Evolutionary conservation across 352 stramenopile species (phyloP).

Genomic region (Globisporangium abappressorium): DNA sequence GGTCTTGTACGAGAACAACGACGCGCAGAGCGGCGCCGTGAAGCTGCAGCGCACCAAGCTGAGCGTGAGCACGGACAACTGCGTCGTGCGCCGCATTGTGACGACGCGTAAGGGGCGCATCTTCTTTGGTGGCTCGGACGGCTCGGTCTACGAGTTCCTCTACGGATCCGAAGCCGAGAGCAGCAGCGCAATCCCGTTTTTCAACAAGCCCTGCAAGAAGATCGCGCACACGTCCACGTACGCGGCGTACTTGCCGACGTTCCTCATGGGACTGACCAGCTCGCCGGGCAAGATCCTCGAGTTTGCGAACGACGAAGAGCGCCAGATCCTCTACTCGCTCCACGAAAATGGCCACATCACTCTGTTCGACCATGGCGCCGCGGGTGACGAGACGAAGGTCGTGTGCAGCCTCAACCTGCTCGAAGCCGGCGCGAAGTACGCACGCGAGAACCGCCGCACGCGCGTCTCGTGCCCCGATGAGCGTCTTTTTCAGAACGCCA

Average conservation of each 20-base stretch:
- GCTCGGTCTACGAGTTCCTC: conserved; percentile 92
- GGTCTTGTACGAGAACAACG: conserved; percentile 71
- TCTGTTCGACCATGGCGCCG: conserved; percentile 65
- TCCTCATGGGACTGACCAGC: conserved; percentile 73
- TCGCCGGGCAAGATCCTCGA: conserved; percentile 83
- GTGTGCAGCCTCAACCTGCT: conserved; percentile 72
- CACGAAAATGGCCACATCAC: conserved; percentile 74
- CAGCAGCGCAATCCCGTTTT: conserved; percentile 30
- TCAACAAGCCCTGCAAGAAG: conserved; percentile 87
- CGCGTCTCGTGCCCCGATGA: conserved; percentile 82
- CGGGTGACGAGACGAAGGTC: conserved; percentile 55
- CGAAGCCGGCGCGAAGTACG: conserved; percentile 72
- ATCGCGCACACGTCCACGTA: conserved; percentile 89
- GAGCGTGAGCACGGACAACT: conserved; percentile 91
- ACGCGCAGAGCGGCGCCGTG: conserved; percentile 25
- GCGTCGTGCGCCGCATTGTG: conserved; percentile 89
- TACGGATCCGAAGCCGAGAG: conserved; percentile 52
- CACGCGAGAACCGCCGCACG: conserved; percentile 76
- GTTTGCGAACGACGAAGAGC: conserved; percentile 86
- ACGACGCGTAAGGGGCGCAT: conserved; percentile 88
- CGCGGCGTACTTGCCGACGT: conserved; percentile 71
- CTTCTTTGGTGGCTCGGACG: conserved; percentile 96
- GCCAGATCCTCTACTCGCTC: conserved; percentile 91
- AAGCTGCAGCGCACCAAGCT: conserved; percentile 86
- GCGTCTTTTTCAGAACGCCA: conserved; percentile 66